phyloP scores from a whole-genome alignment of 306 rosid genomes.

The Crataegus laevigata region DNA sequence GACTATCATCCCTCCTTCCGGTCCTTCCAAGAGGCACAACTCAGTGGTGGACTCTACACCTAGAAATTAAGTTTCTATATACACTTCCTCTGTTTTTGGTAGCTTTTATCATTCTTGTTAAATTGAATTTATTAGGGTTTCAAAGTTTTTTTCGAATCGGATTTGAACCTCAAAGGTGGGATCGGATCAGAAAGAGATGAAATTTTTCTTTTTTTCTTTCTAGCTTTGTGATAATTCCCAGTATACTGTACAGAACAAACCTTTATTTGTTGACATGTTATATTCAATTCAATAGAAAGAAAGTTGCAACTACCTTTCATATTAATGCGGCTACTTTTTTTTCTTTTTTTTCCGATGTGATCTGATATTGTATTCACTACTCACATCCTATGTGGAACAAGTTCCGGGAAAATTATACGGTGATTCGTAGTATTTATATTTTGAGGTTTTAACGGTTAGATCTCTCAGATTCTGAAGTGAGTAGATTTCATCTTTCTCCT shows the following conservation, averaged over 20 bases:
- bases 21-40: constrained; percentile 87
- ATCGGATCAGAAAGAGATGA: constrained; percentile 13
- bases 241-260: constrained; percentile 12
- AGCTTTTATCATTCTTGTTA: neutral
- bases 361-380: too few relatives aligned
- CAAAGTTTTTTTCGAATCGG: constrained; percentile 23
- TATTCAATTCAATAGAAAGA: constrained; percentile 8
- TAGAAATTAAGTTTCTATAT: constrained; percentile 26
- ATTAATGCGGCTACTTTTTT: neutral
- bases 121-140: constrained; percentile 15
- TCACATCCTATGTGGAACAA: too few relatives aligned
- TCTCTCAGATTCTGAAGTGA: neutral
- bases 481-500: neutral
- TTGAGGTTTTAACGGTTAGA: neutral
- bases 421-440: neutral
- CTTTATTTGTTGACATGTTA: constrained; percentile 6
- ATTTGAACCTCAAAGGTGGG: constrained; percentile 14
- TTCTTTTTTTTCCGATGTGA: too few relatives aligned
- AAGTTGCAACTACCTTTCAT: neutral
- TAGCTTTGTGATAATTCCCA: neutral
- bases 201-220: neutral
- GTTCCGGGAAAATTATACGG: too few relatives aligned
- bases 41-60: constrained; percentile 46
- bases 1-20: constrained; percentile 61
- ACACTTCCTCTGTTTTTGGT: neutral